Conservation (phyloP, 2,329 filamentous ascomycete species). For the Ophiostoma ips region DNA sequence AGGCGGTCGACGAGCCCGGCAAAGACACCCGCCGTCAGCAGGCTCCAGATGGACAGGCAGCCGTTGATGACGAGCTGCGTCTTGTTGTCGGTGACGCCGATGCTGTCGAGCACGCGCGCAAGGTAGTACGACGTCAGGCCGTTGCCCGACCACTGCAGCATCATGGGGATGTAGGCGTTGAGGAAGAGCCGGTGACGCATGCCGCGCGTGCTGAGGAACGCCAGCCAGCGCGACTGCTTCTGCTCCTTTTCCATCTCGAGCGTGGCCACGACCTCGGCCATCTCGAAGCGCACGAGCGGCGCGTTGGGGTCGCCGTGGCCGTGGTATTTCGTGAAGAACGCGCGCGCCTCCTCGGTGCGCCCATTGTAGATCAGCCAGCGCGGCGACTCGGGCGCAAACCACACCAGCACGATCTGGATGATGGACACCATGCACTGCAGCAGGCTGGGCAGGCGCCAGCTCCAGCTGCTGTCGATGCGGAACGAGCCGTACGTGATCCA, state of each 20-base stretch:
- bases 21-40: constrained; percentile 1
- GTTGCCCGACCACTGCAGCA: constrained; percentile 11
- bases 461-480: constrained; percentile 14
- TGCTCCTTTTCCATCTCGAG: constrained; percentile 22
- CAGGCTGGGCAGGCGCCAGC: constrained; percentile 27
- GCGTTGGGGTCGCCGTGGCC: constrained; percentile 6
- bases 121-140: constrained; percentile 24
- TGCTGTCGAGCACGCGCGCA: constrained; percentile 18
- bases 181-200: constrained; percentile 13
- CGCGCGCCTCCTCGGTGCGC: constrained; percentile 24
- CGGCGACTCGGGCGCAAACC: constrained; percentile 11
- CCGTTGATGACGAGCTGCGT: constrained; percentile 16
- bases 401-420: constrained; percentile 7
- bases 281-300: constrained; percentile 11
- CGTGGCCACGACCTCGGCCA: constrained; percentile 16
- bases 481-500: constrained; percentile 57
- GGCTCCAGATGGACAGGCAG: constrained; percentile 10
- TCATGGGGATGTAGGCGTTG: constrained; percentile 9
- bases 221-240: constrained; percentile 5
- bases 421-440: constrained; percentile 22
- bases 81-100: constrained; percentile 18
- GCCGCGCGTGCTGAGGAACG: constrained; percentile 9
- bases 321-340: constrained; percentile 18
- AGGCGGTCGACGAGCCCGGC: constrained; percentile 6
- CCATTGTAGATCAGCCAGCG: constrained; percentile 9